Evolutionary conservation across 768 basidiomycete genomes (phyloP).

Genomic region (Leccinum uliginosum): DNA sequence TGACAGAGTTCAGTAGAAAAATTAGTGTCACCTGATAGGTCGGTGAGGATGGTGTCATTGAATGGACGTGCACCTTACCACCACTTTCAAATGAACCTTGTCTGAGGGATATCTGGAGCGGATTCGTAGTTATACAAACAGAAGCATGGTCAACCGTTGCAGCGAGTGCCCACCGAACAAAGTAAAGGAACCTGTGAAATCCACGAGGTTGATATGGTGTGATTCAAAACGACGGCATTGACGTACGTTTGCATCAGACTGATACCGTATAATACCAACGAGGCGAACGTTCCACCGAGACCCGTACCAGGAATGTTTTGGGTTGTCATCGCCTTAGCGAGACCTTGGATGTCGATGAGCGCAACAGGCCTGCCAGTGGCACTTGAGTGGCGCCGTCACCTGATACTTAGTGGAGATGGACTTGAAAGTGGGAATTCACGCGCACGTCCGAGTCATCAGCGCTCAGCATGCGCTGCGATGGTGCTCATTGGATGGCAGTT

Average conservation of each 20-base stretch:
- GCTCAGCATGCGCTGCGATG: neutral
- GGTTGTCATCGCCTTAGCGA: neutral
- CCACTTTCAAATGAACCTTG: neutral
- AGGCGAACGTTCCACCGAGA: neutral
- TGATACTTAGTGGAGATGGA: neutral
- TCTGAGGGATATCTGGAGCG: neutral
- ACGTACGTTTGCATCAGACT: neutral
- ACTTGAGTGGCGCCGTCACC: neutral
- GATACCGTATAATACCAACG: neutral
- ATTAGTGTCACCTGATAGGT: neutral
- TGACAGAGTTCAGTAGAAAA: neutral
- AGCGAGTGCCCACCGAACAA: neutral
- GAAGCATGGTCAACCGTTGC: neutral
- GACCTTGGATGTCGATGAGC: neutral
- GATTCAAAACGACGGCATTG: neutral
- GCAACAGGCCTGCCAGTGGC: neutral
- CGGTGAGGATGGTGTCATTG: neutral
- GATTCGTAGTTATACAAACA: neutral
- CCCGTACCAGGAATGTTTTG: neutral
- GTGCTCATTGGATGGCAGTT: neutral
- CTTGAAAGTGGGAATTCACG: neutral
- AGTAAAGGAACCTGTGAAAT: neutral
- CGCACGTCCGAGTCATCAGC: too few species aligned
- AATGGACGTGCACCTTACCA: neutral
- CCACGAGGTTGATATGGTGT: neutral